These are phyloP conservation scores for Gamsiella multidivaricata DNA, from an alignment of 192 early-diverging fungal genomes.

Conservation along the genomic window DNA sequence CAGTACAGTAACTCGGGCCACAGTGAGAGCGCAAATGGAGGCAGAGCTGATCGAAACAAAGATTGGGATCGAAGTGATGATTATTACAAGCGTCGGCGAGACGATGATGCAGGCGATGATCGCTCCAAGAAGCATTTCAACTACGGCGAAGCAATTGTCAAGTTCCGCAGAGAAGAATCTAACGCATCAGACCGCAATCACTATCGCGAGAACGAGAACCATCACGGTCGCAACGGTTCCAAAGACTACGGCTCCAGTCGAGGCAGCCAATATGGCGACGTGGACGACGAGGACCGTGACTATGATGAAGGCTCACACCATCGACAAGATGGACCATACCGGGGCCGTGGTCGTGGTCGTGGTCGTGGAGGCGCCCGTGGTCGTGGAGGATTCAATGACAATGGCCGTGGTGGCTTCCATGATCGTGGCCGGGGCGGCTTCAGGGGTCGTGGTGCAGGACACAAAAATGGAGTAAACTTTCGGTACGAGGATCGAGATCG, in stretches of 20 bases:
- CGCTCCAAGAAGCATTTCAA: neutral
- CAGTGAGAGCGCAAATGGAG: neutral
- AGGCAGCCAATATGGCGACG: neutral
- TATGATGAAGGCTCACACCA: conserved; percentile 3
- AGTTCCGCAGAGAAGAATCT: conserved; percentile 1
- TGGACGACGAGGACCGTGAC: neutral
- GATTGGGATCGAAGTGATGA: conserved; percentile 15
- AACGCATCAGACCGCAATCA: neutral
- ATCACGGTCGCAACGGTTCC: neutral
- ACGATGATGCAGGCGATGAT: neutral
- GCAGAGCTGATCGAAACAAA: neutral
- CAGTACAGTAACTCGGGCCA: neutral
- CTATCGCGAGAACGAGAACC: neutral
- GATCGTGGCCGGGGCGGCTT: conserved; percentile 6
- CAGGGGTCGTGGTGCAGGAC: neutral
- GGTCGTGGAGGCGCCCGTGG: conserved; percentile 6
- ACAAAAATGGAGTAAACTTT: neutral
- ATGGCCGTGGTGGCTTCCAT: neutral
- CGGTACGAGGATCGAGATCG: conserved; percentile 1
- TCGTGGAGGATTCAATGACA: conserved; percentile 3
- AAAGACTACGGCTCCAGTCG: neutral
- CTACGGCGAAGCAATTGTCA: neutral
- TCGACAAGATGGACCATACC: neutral
- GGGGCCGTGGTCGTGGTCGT: conserved; percentile 20
- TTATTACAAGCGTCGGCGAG: neutral